Base-by-base conservation (phyloP, 2,329 filamentous ascomycete genomes). In the Colletotrichum sp. region DNA sequence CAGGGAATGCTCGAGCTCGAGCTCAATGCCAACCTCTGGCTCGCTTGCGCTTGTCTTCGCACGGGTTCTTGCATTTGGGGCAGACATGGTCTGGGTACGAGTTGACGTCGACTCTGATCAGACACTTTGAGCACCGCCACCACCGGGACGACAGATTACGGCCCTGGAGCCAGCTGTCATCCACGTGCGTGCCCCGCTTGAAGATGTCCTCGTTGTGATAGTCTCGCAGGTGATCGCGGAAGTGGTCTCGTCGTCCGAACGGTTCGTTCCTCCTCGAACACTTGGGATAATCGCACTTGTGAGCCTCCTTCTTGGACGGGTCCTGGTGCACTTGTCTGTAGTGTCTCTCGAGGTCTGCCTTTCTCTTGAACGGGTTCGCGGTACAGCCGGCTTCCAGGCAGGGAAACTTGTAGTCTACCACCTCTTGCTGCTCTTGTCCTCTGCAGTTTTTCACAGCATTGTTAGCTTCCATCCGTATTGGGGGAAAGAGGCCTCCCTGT, bases 51-150 rank as follows among this genome's bases (percentile, higher is more conserved):
- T 86, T 85, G 13, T 81, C 75, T 79, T 91, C 89, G 80, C 88
- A 89, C 5, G 81, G 78, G 15, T 80, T 85, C 77, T 86, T 87
- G 83, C 90, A 91, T 16, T 79, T 76, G 7, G 84, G 82, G 80
- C 90, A 92, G 59, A 85, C 83, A 72, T 77, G 74, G 68, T 78
- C 77, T 9, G 74, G 76, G 78, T 86, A 90, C 36, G 84, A 85
- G 44, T 84, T 75, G 76, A 89, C 81, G 68, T 81, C 78, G 69
- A 91, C 86, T 55, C 89, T 84, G 75, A 78, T 78, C 63, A 92
- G 86, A 79, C 90, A 91, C 75, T 87, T 87, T 66, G 85, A 84
- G 82, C 90, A 92, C 44, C 90, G 86, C 89, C 89, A 92, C 89
- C 89, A 91, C 4, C 79, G 82, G 4, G 74, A 74, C 27, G 84